phyloP scores from a whole-genome alignment of 2,329 filamentous ascomycete species.

The Exophiala bonariae region DNA sequence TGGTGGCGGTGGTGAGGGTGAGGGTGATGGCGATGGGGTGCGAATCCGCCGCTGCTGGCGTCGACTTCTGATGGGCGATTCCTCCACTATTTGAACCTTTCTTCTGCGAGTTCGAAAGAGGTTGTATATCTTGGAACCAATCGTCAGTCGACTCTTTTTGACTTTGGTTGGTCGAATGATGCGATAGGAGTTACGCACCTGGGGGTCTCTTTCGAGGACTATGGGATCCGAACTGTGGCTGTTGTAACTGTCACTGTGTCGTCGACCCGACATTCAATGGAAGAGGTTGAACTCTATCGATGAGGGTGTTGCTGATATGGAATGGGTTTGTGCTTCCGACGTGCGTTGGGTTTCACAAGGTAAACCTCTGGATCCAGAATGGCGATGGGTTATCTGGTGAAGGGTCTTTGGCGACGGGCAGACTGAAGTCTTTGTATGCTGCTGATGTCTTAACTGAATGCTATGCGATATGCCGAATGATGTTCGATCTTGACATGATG shows the following conservation, averaged over 20 bases:
- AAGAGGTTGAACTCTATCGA: too few relatives aligned
- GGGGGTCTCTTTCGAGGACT: slow-evolving; percentile 20
- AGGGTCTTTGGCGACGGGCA: too few relatives aligned
- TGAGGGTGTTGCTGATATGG: too few relatives aligned
- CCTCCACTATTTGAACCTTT: slow-evolving; percentile 22
- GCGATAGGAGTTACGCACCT: slow-evolving; percentile 22
- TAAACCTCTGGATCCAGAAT: too few relatives aligned
- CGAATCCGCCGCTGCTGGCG: slow-evolving; percentile 11
- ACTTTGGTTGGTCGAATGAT: slow-evolving; percentile 10
- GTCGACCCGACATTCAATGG: slow-evolving; percentile 20
- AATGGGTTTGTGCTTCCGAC: too few relatives aligned
- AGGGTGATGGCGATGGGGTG: not conserved
- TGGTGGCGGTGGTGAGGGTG: slow-evolving; percentile 7
- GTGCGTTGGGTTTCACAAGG: too few relatives aligned
- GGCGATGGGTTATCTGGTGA: too few relatives aligned
- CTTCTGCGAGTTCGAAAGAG: slow-evolving; percentile 20
- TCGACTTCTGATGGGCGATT: slow-evolving; percentile 20
- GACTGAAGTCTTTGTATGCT: too few relatives aligned
- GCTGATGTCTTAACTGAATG: too few relatives aligned
- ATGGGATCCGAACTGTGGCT: slow-evolving; percentile 16
- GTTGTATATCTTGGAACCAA: slow-evolving; percentile 23
- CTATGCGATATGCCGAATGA: too few relatives aligned
- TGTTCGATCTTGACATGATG: too few relatives aligned
- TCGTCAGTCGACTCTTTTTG: slow-evolving; percentile 13
- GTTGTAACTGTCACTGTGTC: slow-evolving; percentile 11